Evolutionary conservation across 257 asterid species (phyloP).

Genomic region (Penstemon barbatus): DNA sequence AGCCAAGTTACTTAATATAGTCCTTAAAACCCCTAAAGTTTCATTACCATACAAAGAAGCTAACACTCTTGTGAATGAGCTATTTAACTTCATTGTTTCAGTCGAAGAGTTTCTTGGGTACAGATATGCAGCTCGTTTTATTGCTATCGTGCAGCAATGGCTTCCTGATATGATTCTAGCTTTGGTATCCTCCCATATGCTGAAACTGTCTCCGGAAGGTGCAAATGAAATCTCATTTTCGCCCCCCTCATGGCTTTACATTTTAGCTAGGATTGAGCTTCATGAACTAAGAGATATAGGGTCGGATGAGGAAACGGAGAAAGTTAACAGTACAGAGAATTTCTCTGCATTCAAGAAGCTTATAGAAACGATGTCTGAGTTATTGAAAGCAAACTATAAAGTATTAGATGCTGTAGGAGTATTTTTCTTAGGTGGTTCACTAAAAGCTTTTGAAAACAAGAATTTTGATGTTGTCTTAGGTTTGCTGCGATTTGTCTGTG

Average conservation of each 20-base stretch:
- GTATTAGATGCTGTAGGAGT: conserved; percentile 76
- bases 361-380: conserved; percentile 45
- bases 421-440: conserved; percentile 44
- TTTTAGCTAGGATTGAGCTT: conserved; percentile 67
- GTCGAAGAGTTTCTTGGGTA: conserved; percentile 72
- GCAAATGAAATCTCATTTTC: conserved; percentile 26
- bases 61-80: conserved; percentile 53
- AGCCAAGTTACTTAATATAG: conserved; percentile 65
- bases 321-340: conserved; percentile 28
- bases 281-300: conserved; percentile 39
- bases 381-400: conserved; percentile 42
- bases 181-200: conserved; percentile 56
- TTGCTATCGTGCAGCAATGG: conserved; percentile 65
- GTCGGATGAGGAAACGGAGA: conserved; percentile 44
- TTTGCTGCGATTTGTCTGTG: conserved; percentile 63
- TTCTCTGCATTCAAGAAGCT: conserved; percentile 62
- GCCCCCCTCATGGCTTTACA: conserved; percentile 62
- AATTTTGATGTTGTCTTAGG: conserved; percentile 55
- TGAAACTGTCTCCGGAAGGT: conserved; percentile 40
- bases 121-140: conserved; percentile 58
- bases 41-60: conserved; percentile 38
- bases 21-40: conserved; percentile 52
- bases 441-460: conserved; percentile 48
- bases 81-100: conserved; percentile 54
- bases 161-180: conserved; percentile 79